A percentile compares a stretch with the other conserved stretches of the same genome.
Evolutionary conservation across 1,284 basidiomycete species (phyloP).

Genomic region (Cryptococcus hybrid): DNA sequence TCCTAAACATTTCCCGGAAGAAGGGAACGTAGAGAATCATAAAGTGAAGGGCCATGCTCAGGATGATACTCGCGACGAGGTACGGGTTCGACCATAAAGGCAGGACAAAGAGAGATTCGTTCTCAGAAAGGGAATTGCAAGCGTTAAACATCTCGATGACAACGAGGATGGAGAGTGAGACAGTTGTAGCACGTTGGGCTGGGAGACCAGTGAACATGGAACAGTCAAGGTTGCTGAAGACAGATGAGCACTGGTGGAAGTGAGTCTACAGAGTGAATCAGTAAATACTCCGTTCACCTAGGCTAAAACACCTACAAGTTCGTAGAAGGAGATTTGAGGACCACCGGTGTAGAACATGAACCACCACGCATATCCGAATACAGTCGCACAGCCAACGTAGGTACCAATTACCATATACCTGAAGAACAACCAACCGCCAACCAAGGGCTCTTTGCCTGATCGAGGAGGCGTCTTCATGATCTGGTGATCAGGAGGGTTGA

Average conservation of each 20-base stretch:
- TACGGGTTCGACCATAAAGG: conserved; percentile 93
- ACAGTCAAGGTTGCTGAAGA: conserved; percentile 88
- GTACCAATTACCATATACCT: conserved; percentile 89
- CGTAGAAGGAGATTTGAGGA: conserved; percentile 88
- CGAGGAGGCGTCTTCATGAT: conserved; percentile 95
- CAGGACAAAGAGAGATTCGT: conserved; percentile 83
- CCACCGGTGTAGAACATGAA: conserved; percentile 87
- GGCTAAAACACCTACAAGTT: conserved; percentile 65
- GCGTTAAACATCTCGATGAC: conserved; percentile 99
- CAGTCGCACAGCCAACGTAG: conserved; percentile 93
- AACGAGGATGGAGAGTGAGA: conserved; percentile 73
- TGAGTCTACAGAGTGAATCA: conserved; percentile 63
- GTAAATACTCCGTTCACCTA: background rate
- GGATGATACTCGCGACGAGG: conserved; percentile 79
- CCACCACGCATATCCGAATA: conserved; percentile 99
- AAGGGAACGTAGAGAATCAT: conserved; percentile 94
- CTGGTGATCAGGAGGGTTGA: conserved; percentile 93
- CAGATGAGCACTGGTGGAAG: conserved; percentile 82
- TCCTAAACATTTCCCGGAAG: conserved; percentile 88
- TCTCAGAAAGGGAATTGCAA: conserved; percentile 98
- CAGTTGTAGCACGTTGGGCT: conserved; percentile 85
- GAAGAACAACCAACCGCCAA: conserved; percentile 92
- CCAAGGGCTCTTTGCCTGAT: conserved; percentile 81
- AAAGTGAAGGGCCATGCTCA: conserved; percentile 90
- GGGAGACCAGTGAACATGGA: conserved; percentile 87